Base-by-base conservation (phyloP, 2,329 filamentous ascomycete genomes). In the Talaromyces sp. region DNA sequence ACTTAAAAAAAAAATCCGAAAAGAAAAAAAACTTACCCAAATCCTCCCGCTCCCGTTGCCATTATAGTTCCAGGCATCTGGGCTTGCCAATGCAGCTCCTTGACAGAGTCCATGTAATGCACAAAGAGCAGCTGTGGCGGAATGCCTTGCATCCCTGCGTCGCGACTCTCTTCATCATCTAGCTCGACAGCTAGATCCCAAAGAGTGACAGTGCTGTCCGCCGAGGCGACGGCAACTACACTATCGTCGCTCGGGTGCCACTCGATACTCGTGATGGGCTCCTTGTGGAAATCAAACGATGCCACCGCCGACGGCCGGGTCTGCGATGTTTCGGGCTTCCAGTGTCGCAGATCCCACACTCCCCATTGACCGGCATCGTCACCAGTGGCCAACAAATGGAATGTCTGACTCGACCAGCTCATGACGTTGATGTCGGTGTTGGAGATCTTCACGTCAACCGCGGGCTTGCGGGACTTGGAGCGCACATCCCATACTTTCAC, bases 231-330 rank as follows among this genome's bases (percentile, higher is more conserved):
- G 2, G 92, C 90, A 16, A 99, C 87, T 70, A 98, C 96, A 74
- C 90, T 96, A 81, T 99, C 94, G 72, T 99, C 95, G 1, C 91
- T 94, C 2, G 95, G 94, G 76, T 98, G 94, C 94, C 95, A 99
- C 79, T 98, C 93, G 44, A 99, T 85, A 68, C 89, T 92, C 6
- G 95, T 99, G 70, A 99, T 92, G 69, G 96, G 95, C 77, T 97
- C 92, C 77, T 92, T 94, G 83, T 99, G 93, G 82, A 96, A 98
- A 71, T 87, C 84, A 79, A 98, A 99, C 69, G 89, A 90, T 3
- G 95, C 95, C n/a, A 98, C 90, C 0, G 95, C 90, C 55, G 88
- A 88, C 5, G 90, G 89, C 79, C 82, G 85, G 68, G 76, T 70
- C 55, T 75, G 80, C 60, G 79, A 71, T 59, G 75, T 70, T 57